A percentile compares a stretch with the other conserved stretches of the same genome.
These are phyloP conservation scores for Polyporus arcularius DNA, from an alignment of 768 basidiomycete genomes.

Conservation along the genomic window DNA sequence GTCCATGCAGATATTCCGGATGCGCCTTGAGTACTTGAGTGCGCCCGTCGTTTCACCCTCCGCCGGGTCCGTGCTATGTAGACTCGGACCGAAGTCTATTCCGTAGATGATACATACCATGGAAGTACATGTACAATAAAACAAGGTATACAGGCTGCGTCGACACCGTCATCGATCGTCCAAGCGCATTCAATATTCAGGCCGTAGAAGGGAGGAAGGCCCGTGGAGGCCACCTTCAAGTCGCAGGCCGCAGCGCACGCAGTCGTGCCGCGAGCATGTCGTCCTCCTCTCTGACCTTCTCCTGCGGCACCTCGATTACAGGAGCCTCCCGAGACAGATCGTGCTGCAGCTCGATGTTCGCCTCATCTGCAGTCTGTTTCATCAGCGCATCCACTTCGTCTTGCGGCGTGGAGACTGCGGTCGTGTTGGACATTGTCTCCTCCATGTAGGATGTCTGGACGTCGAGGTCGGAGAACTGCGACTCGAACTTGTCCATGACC, in stretches of 20 bases:
- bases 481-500: conserved; percentile 99
- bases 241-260: conserved; percentile 82
- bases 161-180: background rate
- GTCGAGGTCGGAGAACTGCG: conserved; percentile 94
- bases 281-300: conserved; percentile 71
- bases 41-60: background rate
- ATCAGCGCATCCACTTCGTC: conserved; percentile 94
- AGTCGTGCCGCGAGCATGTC: conserved; percentile 81
- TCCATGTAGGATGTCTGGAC: conserved; percentile 99
- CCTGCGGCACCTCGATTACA: conserved; percentile 49
- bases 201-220: background rate
- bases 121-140: conserved; percentile 9
- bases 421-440: conserved; percentile 91
- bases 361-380: conserved; percentile 95
- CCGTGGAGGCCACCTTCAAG: conserved; percentile 32
- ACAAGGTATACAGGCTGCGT: conserved; percentile 18
- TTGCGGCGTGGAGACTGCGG: conserved; percentile 91
- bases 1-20: background rate
- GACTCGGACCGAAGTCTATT: background rate
- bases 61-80: background rate
- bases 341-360: conserved; percentile 92
- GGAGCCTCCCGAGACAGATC: conserved; percentile 70
- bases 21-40: background rate
- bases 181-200: background rate
- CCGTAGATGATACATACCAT: conserved; percentile 15